phyloP scores from a whole-genome alignment of 305 asterid species.

The Withania somnifera region DNA sequence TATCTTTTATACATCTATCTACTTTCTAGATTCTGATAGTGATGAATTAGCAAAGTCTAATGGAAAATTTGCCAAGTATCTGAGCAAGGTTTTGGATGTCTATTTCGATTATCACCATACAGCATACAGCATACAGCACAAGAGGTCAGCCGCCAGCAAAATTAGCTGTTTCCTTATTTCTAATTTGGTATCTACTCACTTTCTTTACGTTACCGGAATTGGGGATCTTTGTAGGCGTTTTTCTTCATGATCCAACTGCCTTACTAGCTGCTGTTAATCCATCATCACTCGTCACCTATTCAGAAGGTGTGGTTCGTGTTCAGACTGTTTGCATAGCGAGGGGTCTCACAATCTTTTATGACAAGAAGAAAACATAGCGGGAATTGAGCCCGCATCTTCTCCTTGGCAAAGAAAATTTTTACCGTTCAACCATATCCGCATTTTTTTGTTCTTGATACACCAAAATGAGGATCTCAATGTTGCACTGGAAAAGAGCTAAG shows the following conservation, averaged over 20 bases:
- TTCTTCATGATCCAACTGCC: conserved; percentile 86
- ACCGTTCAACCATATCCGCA: too few relatives aligned
- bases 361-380: conserved; percentile 76
- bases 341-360: conserved; percentile 74
- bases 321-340: conserved; percentile 72
- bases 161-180: background rate
- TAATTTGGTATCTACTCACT: background rate
- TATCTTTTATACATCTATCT: background rate
- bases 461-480: too few relatives aligned
- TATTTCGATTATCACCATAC: conserved; percentile 70
- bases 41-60: conserved; percentile 48
- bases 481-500: too few relatives aligned
- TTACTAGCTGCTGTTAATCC: conserved; percentile 81
- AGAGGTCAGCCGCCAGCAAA: conserved; percentile 39
- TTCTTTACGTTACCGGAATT: background rate
- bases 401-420: too few relatives aligned
- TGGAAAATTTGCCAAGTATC: conserved; percentile 59
- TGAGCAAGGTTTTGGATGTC: conserved; percentile 65
- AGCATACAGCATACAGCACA: conserved; percentile 57
- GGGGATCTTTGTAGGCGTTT: conserved; percentile 41
- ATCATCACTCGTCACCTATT: conserved; percentile 60
- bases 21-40: conserved; percentile 50
- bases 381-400: too few relatives aligned
- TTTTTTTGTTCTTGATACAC: too few relatives aligned
- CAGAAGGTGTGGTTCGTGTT: conserved; percentile 83